Evolutionary conservation across 331 rosid genomes (phyloP).

Genomic region (Dryas integrifolia): DNA sequence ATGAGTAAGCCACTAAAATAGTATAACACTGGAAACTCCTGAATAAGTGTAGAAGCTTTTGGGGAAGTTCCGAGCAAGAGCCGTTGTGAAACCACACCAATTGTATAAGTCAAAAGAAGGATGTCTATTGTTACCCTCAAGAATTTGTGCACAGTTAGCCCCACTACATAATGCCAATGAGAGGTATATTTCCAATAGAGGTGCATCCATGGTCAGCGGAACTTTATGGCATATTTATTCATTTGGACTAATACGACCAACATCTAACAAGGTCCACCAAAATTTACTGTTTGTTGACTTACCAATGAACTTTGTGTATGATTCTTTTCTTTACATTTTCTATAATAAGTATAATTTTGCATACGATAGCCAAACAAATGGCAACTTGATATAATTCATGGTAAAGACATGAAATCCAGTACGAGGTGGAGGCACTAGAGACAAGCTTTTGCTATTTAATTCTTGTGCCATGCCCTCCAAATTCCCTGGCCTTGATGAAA

Average conservation of each 20-base stretch:
- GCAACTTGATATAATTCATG: background rate
- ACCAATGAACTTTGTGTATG: background rate
- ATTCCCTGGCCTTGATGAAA: background rate
- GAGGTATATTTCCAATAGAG: background rate
- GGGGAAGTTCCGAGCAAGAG: background rate
- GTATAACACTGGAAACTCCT: background rate
- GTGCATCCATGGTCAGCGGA: background rate
- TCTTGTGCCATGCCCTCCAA: slow-evolving; percentile 5
- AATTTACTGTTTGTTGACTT: background rate
- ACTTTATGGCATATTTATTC: slow-evolving; percentile 13
- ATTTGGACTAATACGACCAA: slow-evolving; percentile 8
- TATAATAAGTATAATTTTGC: background rate
- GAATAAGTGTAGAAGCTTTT: background rate
- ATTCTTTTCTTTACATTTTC: background rate
- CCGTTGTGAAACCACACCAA: background rate
- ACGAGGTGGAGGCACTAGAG: background rate
- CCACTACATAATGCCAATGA: background rate
- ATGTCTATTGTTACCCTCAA: background rate
- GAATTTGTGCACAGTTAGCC: background rate
- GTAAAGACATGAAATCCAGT: slow-evolving; percentile 1
- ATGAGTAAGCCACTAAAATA: background rate
- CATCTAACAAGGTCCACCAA: slow-evolving; percentile 8
- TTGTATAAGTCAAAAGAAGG: background rate
- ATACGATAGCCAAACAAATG: background rate
- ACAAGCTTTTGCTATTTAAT: background rate